Percentiles rank a stretch among this genome's conserved stretches.
These are phyloP conservation scores for Cyamopsis tetragonoloba DNA, from an alignment of 306 rosid species.

Conservation along the genomic window DNA sequence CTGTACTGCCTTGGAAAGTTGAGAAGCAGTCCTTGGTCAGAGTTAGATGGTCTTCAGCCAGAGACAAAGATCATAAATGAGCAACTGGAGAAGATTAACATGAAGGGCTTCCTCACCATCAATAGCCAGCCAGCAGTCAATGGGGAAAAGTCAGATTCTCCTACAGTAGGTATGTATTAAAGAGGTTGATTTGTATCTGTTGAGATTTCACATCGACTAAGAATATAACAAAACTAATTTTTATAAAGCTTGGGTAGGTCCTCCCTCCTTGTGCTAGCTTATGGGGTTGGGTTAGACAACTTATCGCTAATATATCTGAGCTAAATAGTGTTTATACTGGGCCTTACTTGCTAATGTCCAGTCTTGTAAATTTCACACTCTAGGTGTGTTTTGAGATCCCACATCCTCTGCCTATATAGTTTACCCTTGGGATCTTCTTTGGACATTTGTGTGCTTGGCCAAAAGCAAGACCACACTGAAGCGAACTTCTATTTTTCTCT, in stretches of 20 bases:
- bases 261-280: background rate
- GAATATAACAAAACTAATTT: background rate
- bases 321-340: background rate
- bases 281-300: background rate
- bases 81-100: slow-evolving; percentile 64
- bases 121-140: slow-evolving; percentile 97
- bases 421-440: too few species aligned
- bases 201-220: background rate
- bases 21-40: slow-evolving; percentile 98
- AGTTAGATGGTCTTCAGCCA: slow-evolving; percentile 90
- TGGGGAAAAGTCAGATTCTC: slow-evolving; percentile 85
- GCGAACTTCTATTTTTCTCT: too few species aligned
- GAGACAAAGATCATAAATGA: slow-evolving; percentile 87
- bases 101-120: slow-evolving; percentile 82
- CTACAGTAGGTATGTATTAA: slow-evolving; percentile 66
- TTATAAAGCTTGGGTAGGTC: background rate
- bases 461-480: too few species aligned
- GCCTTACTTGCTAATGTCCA: background rate
- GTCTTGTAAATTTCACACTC: background rate
- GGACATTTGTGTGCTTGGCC: too few species aligned
- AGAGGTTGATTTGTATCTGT: background rate
- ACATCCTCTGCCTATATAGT: too few species aligned
- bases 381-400: background rate
- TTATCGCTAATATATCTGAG: background rate
- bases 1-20: slow-evolving; percentile 77